phyloP scores from a whole-genome alignment of 1,284 basidiomycete species.

The Microbotryum scabiosae region DNA sequence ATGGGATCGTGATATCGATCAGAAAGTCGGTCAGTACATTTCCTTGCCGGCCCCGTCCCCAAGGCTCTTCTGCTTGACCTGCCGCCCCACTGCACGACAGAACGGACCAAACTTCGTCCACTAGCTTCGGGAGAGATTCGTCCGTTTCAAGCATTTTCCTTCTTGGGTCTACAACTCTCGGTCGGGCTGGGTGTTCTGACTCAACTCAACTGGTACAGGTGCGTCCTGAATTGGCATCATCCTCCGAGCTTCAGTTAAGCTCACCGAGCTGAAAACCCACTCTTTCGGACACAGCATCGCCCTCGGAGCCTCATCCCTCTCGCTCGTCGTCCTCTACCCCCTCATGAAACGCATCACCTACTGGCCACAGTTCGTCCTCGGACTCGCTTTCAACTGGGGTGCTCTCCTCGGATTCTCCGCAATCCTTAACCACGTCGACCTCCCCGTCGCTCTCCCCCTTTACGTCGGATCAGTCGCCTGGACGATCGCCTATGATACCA shows the following conservation, averaged over 20 bases:
- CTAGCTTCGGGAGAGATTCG: conserved; percentile 77
- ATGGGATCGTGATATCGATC: conserved; percentile 91
- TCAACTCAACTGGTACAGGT: conserved; percentile 94
- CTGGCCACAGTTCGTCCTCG: conserved; percentile 91
- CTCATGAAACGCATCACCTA: conserved; percentile 96
- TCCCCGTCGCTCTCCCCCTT: conserved; percentile 74
- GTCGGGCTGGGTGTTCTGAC: conserved; percentile 81
- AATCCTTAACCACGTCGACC: conserved; percentile 70
- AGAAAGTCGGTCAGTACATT: conserved; percentile 65
- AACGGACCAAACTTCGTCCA: conserved; percentile 57
- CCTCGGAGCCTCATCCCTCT: conserved; percentile 81
- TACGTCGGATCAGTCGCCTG: conserved; percentile 84
- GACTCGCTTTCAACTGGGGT: conserved; percentile 96
- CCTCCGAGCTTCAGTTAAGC: background rate
- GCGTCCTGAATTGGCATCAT: conserved; percentile 29
- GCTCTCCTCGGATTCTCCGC: conserved; percentile 94
- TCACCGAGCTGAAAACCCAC: background rate
- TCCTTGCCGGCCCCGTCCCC: background rate
- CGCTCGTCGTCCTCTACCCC: conserved; percentile 81
- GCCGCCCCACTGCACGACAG: conserved; percentile 45
- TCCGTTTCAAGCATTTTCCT: conserved; percentile 64
- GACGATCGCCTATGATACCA: conserved; percentile 95
- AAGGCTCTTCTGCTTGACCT: background rate
- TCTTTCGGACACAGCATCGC: conserved; percentile 56
- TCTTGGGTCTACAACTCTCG: conserved; percentile 74